Conservation (phyloP, 805 yeast genomes). For the Cephaloascus albidus region DNA sequence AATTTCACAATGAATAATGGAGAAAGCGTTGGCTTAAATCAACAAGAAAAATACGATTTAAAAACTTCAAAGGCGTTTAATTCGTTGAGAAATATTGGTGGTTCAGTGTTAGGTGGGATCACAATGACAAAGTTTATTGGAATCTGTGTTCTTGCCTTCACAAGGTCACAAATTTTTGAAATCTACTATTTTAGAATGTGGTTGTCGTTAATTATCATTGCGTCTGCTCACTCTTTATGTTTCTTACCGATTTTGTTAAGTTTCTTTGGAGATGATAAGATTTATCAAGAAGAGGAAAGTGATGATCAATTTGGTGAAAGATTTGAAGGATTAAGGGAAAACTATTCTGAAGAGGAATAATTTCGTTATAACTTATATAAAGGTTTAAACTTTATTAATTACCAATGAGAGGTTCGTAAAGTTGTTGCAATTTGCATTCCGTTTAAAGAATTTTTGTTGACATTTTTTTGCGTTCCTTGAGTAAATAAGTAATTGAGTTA, state of each 20-base stretch:
- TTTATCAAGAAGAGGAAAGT: neutral
- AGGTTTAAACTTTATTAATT: no score
- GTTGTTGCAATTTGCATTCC: no score
- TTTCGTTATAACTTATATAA: no score
- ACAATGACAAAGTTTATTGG: slow-evolving; percentile 87
- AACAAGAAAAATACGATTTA: slow-evolving; percentile 2
- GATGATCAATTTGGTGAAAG: neutral
- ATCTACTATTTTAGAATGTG: slow-evolving; percentile 94
- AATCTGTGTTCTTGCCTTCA: slow-evolving; percentile 76
- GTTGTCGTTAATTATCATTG: slow-evolving; percentile 68
- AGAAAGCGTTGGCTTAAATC: neutral
- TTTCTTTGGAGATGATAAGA: slow-evolving; percentile 36
- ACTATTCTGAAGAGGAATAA: neutral
- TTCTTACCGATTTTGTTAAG: slow-evolving; percentile 72
- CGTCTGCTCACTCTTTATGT: slow-evolving; percentile 69
- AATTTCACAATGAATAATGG: slow-evolving; percentile 46
- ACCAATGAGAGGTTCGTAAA: no score
- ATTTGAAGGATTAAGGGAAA: neutral
- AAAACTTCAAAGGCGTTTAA: slow-evolving; percentile 30
- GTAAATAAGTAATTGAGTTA: no score
- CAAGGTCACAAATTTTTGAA: slow-evolving; percentile 81
- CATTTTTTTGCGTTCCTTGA: no score
- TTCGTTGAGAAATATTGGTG: slow-evolving; percentile 75
- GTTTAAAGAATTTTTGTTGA: no score
- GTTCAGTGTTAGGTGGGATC: slow-evolving; percentile 85